phyloP scores from a whole-genome alignment of 1,284 basidiomycete species.

The Moesziomyces sp. region DNA sequence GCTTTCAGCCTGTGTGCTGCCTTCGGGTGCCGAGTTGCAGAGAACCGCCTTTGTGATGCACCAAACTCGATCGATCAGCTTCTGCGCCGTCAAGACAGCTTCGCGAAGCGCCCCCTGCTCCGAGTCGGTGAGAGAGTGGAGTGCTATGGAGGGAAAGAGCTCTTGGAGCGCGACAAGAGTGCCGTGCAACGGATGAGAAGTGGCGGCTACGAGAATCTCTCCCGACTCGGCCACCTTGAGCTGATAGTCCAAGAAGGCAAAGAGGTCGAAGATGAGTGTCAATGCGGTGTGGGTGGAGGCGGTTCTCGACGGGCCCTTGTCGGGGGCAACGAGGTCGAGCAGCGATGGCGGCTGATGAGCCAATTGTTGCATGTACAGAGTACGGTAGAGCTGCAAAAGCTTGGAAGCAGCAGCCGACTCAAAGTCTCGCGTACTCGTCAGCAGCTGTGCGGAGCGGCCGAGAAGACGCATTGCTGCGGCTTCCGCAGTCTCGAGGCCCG shows the following conservation, averaged over 20 bases:
- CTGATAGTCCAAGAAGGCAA: slow-evolving; percentile 52
- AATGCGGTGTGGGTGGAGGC: slow-evolving; percentile 15
- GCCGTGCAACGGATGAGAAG: slow-evolving; percentile 64
- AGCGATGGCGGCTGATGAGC: slow-evolving; percentile 29
- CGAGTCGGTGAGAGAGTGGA: slow-evolving; percentile 11
- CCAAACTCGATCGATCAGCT: slow-evolving; percentile 63
- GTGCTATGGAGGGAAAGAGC: slow-evolving; percentile 49
- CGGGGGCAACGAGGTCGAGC: slow-evolving; percentile 18
- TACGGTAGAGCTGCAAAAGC: slow-evolving; percentile 52
- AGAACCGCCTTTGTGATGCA: slow-evolving; percentile 62
- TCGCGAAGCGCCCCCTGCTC: slow-evolving; percentile 26
- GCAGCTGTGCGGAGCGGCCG: slow-evolving; percentile 38
- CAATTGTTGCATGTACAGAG: slow-evolving; percentile 50
- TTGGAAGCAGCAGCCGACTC: slow-evolving; percentile 54
- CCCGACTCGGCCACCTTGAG: slow-evolving; percentile 49
- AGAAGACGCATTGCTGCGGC: slow-evolving; percentile 37
- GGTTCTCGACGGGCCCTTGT: not conserved
- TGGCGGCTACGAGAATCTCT: slow-evolving; percentile 58
- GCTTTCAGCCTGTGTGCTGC: slow-evolving; percentile 17
- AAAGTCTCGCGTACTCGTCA: slow-evolving; percentile 53
- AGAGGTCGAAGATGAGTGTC: slow-evolving; percentile 59
- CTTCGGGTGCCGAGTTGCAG: slow-evolving; percentile 65
- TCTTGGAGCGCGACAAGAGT: slow-evolving; percentile 65
- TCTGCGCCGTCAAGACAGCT: slow-evolving; percentile 51
- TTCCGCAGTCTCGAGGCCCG: slow-evolving; percentile 31